A percentile compares a stretch with the other conserved stretches of the same genome.
phyloP scores from a whole-genome alignment of 2,329 filamentous ascomycete species.

The Sporothrix inflata region DNA sequence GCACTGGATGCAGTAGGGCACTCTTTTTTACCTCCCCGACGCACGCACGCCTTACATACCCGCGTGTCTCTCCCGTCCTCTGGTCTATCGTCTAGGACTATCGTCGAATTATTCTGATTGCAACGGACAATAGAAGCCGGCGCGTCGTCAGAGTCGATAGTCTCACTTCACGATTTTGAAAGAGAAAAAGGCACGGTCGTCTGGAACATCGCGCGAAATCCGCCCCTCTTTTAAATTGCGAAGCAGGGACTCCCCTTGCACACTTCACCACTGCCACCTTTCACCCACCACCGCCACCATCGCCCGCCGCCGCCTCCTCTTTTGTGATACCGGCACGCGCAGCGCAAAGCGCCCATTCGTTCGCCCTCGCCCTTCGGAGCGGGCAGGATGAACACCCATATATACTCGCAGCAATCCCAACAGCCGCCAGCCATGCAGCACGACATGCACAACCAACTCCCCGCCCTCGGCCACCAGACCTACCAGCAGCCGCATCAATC shows the following conservation, averaged over 20 bases:
- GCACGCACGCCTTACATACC: not conserved
- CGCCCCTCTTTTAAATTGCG: not conserved
- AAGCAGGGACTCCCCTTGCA: not conserved
- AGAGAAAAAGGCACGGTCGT: not conserved
- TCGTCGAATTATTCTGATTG: not conserved
- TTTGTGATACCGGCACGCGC: conserved; percentile 3
- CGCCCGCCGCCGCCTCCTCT: not conserved
- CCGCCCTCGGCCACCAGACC: conserved; percentile 31
- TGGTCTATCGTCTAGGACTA: not conserved
- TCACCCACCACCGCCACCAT: not conserved
- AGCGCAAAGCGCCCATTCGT: not conserved
- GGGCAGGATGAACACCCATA: conserved; percentile 31
- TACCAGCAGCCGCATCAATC: conserved; percentile 27
- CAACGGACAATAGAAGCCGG: not conserved
- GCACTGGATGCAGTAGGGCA: not conserved
- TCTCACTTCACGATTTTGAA: not conserved
- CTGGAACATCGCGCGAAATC: conserved; percentile 9
- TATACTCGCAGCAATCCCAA: conserved; percentile 31
- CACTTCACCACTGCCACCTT: not conserved
- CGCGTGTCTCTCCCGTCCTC: not conserved
- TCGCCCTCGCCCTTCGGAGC: not conserved
- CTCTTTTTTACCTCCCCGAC: not conserved
- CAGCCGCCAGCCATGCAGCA: conserved; percentile 31
- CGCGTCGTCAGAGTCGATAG: not conserved
- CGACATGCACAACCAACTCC: conserved; percentile 33